phyloP scores from a whole-genome alignment of 2,329 filamentous ascomycete genomes.

The Hypoxylon sp. region DNA sequence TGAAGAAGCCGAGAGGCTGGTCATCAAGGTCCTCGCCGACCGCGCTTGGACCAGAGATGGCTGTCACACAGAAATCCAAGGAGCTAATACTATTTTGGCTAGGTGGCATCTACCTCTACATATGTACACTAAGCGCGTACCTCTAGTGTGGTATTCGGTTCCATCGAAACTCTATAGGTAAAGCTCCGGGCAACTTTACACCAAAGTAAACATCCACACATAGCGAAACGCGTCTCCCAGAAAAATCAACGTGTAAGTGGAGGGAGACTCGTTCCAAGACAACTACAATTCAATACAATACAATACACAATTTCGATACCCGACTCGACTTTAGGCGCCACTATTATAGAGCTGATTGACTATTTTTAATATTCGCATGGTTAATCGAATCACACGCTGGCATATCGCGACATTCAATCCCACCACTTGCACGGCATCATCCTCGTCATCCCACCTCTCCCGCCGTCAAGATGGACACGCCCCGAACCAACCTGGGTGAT shows the following conservation, averaged over 20 bases:
- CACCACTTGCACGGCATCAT: conserved; percentile 14
- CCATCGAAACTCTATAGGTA: conserved; percentile 5
- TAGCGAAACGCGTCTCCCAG: conserved; percentile 37
- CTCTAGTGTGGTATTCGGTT: not conserved
- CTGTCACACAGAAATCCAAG: not conserved
- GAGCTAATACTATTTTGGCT: conserved; percentile 11
- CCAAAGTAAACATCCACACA: conserved; percentile 58
- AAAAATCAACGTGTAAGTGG: conserved; percentile 13
- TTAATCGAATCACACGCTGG: conserved; percentile 29
- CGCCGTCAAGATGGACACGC: conserved; percentile 74
- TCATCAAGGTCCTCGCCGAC: conserved; percentile 25
- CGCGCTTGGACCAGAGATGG: conserved; percentile 1
- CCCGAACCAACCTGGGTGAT: conserved; percentile 86
- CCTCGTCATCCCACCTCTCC: conserved; percentile 28
- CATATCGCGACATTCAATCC: conserved; percentile 26
- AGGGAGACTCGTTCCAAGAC: not conserved
- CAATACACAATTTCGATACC: not conserved
- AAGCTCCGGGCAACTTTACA: conserved; percentile 18
- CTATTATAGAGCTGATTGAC: conserved; percentile 5
- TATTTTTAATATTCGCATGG: conserved; percentile 31
- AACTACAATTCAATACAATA: conserved; percentile 8
- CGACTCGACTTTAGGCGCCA: not conserved
- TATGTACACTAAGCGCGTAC: not conserved
- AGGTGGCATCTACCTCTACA: not conserved
- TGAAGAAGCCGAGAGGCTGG: not conserved